Conservation (phyloP, 2,329 filamentous ascomycete genomes). For the Trichoderma sp. region DNA sequence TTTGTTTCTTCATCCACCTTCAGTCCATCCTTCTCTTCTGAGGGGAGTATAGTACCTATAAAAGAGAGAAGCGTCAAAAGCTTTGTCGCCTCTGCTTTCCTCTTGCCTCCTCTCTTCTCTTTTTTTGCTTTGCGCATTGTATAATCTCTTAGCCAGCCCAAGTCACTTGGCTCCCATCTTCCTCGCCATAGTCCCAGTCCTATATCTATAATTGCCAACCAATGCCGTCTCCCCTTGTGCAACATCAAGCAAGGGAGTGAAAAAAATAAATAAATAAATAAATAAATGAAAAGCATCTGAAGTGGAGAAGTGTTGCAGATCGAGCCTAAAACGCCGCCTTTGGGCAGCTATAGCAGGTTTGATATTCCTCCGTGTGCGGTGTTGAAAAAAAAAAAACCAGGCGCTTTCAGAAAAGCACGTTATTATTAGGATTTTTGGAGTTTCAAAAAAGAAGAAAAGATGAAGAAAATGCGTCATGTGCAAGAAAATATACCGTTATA, state of each 20-base stretch:
- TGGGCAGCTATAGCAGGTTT: conserved; percentile 16
- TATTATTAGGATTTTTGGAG: conserved; percentile 16
- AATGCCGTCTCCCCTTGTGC: conserved; percentile 7
- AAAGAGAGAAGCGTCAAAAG: neutral
- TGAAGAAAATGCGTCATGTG: conserved; percentile 11
- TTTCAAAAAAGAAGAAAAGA: neutral
- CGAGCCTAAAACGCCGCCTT: conserved; percentile 18
- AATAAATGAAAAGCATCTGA: conserved; percentile 20
- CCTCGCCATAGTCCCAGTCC: conserved; percentile 6
- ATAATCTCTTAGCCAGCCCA: conserved; percentile 24
- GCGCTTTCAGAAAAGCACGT: conserved; percentile 13
- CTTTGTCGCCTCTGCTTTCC: neutral
- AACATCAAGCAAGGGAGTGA: conserved; percentile 12
- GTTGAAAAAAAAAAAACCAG: conserved; percentile 31
- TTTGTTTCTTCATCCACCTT: neutral
- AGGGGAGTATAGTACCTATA: neutral
- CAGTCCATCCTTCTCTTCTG: neutral
- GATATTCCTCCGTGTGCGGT: conserved; percentile 30
- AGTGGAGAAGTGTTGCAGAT: conserved; percentile 35
- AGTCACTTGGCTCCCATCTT: neutral
- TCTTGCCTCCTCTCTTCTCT: neutral
- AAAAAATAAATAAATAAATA: neutral
- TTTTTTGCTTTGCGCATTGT: conserved; percentile 9
- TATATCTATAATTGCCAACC: conserved; percentile 21
- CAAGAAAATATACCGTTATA: conserved; percentile 18